These are phyloP conservation scores for Russula ochroleuca DNA, from an alignment of 768 basidiomycete genomes.

Conservation along the genomic window DNA sequence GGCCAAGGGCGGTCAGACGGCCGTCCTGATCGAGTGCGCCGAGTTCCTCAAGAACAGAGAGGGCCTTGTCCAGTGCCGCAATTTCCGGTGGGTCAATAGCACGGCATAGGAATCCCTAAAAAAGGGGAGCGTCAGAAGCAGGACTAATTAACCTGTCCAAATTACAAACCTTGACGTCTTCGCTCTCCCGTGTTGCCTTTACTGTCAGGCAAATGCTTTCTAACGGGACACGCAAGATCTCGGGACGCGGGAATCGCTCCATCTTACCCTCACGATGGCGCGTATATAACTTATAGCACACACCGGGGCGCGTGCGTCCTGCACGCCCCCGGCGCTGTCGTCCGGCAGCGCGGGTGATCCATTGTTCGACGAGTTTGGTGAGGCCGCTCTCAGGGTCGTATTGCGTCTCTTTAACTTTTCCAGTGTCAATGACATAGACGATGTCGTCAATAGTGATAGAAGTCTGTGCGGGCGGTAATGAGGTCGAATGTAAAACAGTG, in stretches of 20 bases:
- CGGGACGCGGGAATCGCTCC: conserved; percentile 72
- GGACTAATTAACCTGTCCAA: background rate
- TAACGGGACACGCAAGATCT: conserved; percentile 82
- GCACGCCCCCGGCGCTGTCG: conserved; percentile 86
- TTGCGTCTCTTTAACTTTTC: conserved; percentile 81
- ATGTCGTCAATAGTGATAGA: conserved; percentile 91
- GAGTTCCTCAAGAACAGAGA: conserved; percentile 65
- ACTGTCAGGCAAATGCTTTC: conserved; percentile 78
- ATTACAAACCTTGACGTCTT: conserved; percentile 65
- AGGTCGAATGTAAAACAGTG: background rate
- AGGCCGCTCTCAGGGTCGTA: conserved; percentile 68
- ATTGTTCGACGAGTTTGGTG: conserved; percentile 72
- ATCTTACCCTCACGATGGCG: conserved; percentile 64
- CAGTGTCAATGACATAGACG: conserved; percentile 77
- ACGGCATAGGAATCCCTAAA: conserved; percentile 57
- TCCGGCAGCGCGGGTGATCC: conserved; percentile 74
- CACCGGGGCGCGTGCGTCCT: conserved; percentile 75
- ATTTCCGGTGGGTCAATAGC: conserved; percentile 83
- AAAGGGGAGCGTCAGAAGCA: conserved; percentile 1
- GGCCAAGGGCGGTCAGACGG: conserved; percentile 74
- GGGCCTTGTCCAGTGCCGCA: conserved; percentile 71
- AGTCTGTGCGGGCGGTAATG: conserved; percentile 45
- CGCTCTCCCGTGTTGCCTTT: conserved; percentile 71
- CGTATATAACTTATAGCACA: conserved; percentile 88
- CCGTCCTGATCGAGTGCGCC: conserved; percentile 68